Evolutionary conservation across 345 rosid genomes (phyloP).

Genomic region (Salix brachista): DNA sequence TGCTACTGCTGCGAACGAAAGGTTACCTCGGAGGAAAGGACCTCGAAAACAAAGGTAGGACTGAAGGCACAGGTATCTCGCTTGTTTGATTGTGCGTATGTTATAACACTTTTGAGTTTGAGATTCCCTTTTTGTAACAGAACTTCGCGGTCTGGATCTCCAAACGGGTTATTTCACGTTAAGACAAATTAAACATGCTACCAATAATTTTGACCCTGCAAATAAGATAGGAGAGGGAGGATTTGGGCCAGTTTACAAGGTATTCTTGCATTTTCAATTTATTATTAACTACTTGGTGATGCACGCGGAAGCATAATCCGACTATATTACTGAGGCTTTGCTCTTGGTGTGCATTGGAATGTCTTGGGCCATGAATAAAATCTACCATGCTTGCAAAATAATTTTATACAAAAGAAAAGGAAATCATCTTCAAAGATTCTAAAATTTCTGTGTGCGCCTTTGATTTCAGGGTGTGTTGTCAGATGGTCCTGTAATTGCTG

Average conservation of each 20-base stretch:
- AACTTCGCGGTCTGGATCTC: conserved; percentile 59
- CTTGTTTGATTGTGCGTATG: not conserved
- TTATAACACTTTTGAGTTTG: not conserved
- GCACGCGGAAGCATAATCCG: too few relatives aligned
- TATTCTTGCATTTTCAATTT: conserved; percentile 16
- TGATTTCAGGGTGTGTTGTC: conserved; percentile 47
- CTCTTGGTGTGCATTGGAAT: not conserved
- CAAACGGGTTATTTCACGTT: conserved; percentile 73
- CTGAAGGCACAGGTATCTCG: not conserved
- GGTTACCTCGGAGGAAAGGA: conserved; percentile 57
- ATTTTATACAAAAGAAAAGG: too few relatives aligned
- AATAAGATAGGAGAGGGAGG: conserved; percentile 94
- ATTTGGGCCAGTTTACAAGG: conserved; percentile 89
- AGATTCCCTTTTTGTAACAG: conserved; percentile 19
- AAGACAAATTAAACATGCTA: conserved; percentile 71
- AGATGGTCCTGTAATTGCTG: conserved; percentile 56
- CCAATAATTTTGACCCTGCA: conserved; percentile 59
- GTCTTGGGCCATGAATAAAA: not conserved
- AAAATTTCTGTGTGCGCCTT: conserved; percentile 1
- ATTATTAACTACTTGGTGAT: not conserved
- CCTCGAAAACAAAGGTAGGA: conserved; percentile 49
- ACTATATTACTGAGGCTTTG: too few relatives aligned
- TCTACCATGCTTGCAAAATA: too few relatives aligned
- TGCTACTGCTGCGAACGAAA: conserved; percentile 36
- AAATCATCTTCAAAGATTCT: not conserved